A percentile compares a stretch with the other conserved stretches of the same genome.
Evolutionary conservation across 2,329 filamentous ascomycete species (phyloP).

Genomic region (Pochonia chlamydosporia): DNA sequence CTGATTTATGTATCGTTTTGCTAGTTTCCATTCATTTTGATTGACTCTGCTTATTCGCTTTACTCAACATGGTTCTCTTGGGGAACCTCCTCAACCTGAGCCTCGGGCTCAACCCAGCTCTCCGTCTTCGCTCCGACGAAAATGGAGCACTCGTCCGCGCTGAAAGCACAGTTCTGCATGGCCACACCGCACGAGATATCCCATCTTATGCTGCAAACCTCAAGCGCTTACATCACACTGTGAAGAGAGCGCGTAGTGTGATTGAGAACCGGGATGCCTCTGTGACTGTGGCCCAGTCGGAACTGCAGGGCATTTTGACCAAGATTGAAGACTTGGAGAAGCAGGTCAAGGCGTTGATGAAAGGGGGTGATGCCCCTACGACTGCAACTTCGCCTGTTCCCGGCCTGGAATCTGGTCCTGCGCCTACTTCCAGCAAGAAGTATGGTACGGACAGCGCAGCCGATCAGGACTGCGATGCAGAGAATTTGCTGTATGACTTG

Average conservation of each 20-base stretch:
- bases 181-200: neutral
- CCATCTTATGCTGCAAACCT: slow-evolving; percentile 11
- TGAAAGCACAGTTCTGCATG: neutral
- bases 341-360: slow-evolving; percentile 21
- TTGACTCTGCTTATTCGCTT: neutral
- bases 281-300: slow-evolving; percentile 18
- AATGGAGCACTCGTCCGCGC: neutral
- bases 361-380: neutral
- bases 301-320: slow-evolving; percentile 20
- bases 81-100: slow-evolving; percentile 8
- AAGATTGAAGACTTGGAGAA: slow-evolving; percentile 21
- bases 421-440: neutral
- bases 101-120: slow-evolving; percentile 9
- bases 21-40: neutral
- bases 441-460: slow-evolving; percentile 3
- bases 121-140: neutral
- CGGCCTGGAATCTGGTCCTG: neutral
- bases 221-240: slow-evolving; percentile 10
- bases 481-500: slow-evolving; percentile 11
- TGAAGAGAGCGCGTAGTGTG: slow-evolving; percentile 15
- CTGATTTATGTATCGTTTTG: neutral
- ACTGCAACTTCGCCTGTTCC: neutral
- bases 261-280: slow-evolving; percentile 19
- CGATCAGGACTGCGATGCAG: slow-evolving; percentile 10
- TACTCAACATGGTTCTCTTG: slow-evolving; percentile 14